These are phyloP conservation scores for Chrysosporium keratinophilum DNA, from an alignment of 2,329 filamentous ascomycete genomes.

Conservation along the genomic window DNA sequence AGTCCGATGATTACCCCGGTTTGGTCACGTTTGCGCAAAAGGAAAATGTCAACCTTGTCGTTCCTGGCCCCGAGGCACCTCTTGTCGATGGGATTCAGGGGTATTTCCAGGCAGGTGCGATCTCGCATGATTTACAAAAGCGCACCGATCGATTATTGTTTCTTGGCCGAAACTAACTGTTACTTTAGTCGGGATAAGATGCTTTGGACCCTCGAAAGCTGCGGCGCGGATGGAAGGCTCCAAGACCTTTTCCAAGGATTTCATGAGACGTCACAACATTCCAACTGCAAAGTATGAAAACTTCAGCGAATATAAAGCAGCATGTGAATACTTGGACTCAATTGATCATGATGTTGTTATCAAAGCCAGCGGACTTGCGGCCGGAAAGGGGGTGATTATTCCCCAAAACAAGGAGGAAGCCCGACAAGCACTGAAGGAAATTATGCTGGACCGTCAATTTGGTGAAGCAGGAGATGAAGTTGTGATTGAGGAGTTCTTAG, in stretches of 20 bases:
- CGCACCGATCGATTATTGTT: neutral
- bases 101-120: conserved; percentile 56
- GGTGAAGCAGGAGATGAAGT: conserved; percentile 79
- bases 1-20: conserved; percentile 63
- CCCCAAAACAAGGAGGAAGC: conserved; percentile 74
- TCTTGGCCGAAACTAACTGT: neutral
- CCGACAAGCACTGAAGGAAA: conserved; percentile 67
- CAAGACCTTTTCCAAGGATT: conserved; percentile 96
- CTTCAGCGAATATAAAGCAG: conserved; percentile 66
- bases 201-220: conserved; percentile 74
- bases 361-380: conserved; percentile 85
- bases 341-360: conserved; percentile 71
- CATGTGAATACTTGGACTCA: conserved; percentile 61
- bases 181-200: conserved; percentile 54
- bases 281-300: conserved; percentile 87
- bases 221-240: conserved; percentile 89
- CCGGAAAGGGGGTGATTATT: conserved; percentile 91
- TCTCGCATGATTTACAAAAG: neutral
- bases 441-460: conserved; percentile 84
- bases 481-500: conserved; percentile 87
- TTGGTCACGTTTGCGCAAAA: conserved; percentile 66
- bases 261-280: conserved; percentile 84
- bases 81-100: conserved; percentile 82
- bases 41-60: conserved; percentile 66
- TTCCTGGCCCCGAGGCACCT: conserved; percentile 88